phyloP scores from a whole-genome alignment of 371 early-diverging fungal genomes.

The Funneliformis caledonium region DNA sequence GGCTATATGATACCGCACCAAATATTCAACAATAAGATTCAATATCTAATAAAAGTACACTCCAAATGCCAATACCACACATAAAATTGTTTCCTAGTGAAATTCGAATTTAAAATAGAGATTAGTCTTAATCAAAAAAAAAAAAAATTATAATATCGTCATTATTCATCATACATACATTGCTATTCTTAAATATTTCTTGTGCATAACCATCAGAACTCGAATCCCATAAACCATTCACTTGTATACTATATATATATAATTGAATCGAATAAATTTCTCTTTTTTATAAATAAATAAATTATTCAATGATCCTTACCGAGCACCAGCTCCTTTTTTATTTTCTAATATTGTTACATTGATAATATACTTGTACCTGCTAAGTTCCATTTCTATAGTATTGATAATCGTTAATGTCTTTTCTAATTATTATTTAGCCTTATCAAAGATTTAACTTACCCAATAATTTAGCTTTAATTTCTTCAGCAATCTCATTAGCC shows the following conservation, averaged over 20 bases:
- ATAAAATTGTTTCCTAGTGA: slow-evolving; percentile 39
- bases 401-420: background rate
- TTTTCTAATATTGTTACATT: slow-evolving; percentile 72
- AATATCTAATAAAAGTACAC: slow-evolving; percentile 37
- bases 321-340: slow-evolving; percentile 62
- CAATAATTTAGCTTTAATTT: slow-evolving; percentile 66
- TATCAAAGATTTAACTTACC: slow-evolving; percentile 45
- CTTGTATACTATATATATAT: slow-evolving; percentile 54
- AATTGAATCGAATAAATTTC: background rate
- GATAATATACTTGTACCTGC: slow-evolving; percentile 70
- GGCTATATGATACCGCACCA: slow-evolving; percentile 85
- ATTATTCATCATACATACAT: slow-evolving; percentile 32
- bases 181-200: slow-evolving; percentile 68
- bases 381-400: slow-evolving; percentile 59
- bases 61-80: slow-evolving; percentile 41
- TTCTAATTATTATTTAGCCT: background rate
- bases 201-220: slow-evolving; percentile 73
- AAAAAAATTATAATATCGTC: background rate
- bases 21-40: background rate
- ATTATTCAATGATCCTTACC: slow-evolving; percentile 46
- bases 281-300: background rate
- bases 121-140: background rate
- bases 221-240: slow-evolving; percentile 71
- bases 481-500: slow-evolving; percentile 67
- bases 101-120: background rate